Evolutionary conservation across 306 rosid genomes (phyloP), one percentile per base, ranked within the genome.

Genomic region (Vigna angularis): DNA sequence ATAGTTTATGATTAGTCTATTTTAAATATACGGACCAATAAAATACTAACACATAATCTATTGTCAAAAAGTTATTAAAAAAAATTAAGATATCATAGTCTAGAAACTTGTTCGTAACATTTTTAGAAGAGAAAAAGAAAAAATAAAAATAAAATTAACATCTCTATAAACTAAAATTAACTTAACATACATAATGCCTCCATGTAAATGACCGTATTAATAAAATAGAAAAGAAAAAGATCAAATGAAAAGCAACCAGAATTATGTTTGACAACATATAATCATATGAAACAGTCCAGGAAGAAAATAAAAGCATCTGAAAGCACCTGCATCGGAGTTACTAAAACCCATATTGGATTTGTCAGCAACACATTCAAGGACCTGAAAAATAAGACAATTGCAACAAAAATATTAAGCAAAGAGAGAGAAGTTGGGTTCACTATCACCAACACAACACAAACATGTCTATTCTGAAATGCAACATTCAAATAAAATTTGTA

Each of bases 311-410:
- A 64, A 74, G 30, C 45, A 56, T 72, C 51, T 34, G 17, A 79
- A 26, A 5, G 59, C 75, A 90, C 97, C 97, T 92, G 97, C 97
- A 92, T 92, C 44, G 96, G 96, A 76, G 97, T 92, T 80, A 92
- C 97, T 11, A 92, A 86, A 80, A 92, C 97, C 97, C 97, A 92
- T 50, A 92, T 85, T 75, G 97, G 97, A 73, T 38, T 87, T 77
- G 97, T 92, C 20, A 87, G 53, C 89, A 92, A 70, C 12, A 92
- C 97, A 47, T 92, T 92, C 86, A 92, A 80, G 83, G 91, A 87
- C 86, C 97, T 92, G 93, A 86, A 92, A 73, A 66, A 79, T 22
- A 45, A 72, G 34, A 74, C 16, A 80, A 18, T 10, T 18, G 36
- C 28, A 44, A 61, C 44, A 40, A 70, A 17, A 81, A 44, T 14